Evolutionary conservation across 2,329 filamentous ascomycete species (phyloP).

Genomic region (Lizonia empirigonia): DNA sequence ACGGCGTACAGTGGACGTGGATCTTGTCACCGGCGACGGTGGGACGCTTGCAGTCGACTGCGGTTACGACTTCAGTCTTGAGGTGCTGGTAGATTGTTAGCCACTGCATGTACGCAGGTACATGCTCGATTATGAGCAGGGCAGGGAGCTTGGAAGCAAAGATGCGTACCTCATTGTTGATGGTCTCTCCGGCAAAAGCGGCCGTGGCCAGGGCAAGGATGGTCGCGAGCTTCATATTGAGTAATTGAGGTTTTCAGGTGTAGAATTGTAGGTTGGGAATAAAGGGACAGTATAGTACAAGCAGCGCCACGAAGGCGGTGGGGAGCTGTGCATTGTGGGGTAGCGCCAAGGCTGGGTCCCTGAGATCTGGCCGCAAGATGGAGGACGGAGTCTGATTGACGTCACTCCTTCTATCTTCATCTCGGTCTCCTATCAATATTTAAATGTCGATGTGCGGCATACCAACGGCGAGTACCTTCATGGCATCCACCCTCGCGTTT

Average conservation of each 20-base stretch:
- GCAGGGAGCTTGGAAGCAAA: not conserved
- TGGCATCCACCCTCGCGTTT: not conserved
- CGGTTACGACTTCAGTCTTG: slow-evolving; percentile 75
- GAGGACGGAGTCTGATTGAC: slow-evolving; percentile 10
- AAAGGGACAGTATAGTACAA: not conserved
- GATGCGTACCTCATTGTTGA: slow-evolving; percentile 40
- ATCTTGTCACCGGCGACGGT: slow-evolving; percentile 73
- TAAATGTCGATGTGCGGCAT: not conserved
- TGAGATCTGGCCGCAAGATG: slow-evolving; percentile 14
- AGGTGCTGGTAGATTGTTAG: slow-evolving; percentile 59
- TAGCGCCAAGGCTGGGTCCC: slow-evolving; percentile 6
- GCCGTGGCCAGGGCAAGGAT: slow-evolving; percentile 58
- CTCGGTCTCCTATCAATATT: too few species aligned
- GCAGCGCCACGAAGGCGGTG: slow-evolving; percentile 14
- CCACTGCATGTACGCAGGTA: slow-evolving; percentile 4
- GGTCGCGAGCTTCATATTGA: slow-evolving; percentile 53
- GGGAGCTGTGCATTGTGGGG: slow-evolving; percentile 15
- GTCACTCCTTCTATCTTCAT: not conserved
- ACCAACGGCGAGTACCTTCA: not conserved
- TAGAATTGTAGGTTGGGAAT: slow-evolving; percentile 2
- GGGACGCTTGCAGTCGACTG: slow-evolving; percentile 80
- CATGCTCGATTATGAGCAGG: not conserved
- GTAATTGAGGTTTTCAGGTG: slow-evolving; percentile 7
- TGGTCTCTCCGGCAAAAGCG: slow-evolving; percentile 40
- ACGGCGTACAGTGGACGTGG: slow-evolving; percentile 67